These are phyloP conservation scores for Dimargaris verticillata DNA, from an alignment of 192 early-diverging fungal genomes.

Conservation along the genomic window DNA sequence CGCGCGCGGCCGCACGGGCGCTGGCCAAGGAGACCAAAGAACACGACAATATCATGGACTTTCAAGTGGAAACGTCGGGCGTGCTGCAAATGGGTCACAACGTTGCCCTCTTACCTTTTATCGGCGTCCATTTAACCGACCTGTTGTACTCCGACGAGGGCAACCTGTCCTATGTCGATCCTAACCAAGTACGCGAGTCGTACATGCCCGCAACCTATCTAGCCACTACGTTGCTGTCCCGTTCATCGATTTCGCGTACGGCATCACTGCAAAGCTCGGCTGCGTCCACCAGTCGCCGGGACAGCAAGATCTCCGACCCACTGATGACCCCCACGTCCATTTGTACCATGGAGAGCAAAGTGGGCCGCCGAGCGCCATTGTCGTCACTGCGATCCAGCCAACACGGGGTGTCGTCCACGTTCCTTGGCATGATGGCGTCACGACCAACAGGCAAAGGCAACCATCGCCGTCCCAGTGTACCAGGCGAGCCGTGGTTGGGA, in stretches of 20 bases:
- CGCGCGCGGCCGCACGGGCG: slow-evolving; percentile 8
- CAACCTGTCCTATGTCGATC: slow-evolving; percentile 30
- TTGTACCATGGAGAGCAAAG: neutral
- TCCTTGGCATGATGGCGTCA: neutral
- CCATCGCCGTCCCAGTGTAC: no score
- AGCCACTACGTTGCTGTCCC: neutral
- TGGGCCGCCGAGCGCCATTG: neutral
- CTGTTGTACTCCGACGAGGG: slow-evolving; percentile 32
- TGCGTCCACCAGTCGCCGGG: neutral
- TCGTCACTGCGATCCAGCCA: neutral
- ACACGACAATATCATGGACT: slow-evolving; percentile 4
- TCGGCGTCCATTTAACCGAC: slow-evolving; percentile 35
- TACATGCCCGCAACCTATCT: neutral
- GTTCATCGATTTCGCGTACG: neutral
- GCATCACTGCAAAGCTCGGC: neutral
- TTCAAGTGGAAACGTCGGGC: slow-evolving; percentile 9
- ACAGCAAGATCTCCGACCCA: neutral
- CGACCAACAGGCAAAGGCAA: no score
- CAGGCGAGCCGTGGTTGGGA: neutral
- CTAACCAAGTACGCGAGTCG: slow-evolving; percentile 14
- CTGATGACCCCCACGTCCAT: neutral
- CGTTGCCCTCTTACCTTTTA: slow-evolving; percentile 27
- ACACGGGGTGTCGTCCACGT: neutral
- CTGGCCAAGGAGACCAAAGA: neutral
- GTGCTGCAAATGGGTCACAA: slow-evolving; percentile 17